These are phyloP conservation scores for Cantharellus cinnabarinus DNA, from an alignment of 768 basidiomycete species.

Conservation along the genomic window DNA sequence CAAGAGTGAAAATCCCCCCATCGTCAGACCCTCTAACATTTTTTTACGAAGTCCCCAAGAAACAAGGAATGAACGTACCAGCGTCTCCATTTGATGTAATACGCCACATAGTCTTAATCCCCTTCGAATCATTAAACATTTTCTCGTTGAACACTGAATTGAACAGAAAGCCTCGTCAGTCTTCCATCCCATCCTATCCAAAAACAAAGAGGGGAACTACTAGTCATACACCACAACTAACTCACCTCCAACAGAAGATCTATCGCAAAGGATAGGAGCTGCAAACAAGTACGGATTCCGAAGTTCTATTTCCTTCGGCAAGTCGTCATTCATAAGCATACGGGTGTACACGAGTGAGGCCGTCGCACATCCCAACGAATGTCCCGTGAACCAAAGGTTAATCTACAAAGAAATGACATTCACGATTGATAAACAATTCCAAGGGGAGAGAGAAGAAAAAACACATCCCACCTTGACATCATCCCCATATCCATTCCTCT, in stretches of 20 bases:
- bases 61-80: not conserved
- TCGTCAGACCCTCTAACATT: not conserved
- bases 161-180: not conserved
- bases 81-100: not conserved
- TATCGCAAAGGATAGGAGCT: slow-evolving; percentile 3
- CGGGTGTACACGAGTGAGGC: slow-evolving; percentile 4
- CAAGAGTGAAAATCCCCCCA: not conserved
- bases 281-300: slow-evolving; percentile 6
- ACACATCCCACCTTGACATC: not conserved
- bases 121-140: not conserved
- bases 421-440: not conserved
- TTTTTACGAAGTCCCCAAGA: not conserved
- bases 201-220: not conserved
- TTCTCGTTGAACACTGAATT: slow-evolving; percentile 5
- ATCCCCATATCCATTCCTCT: not conserved
- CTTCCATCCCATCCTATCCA: not conserved
- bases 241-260: slow-evolving; percentile 1
- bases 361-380: slow-evolving; percentile 5
- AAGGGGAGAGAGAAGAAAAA: not conserved
- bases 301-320: not conserved
- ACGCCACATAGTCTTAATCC: slow-evolving; percentile 2
- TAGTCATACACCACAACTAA: not conserved
- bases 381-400: not conserved
- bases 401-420: slow-evolving; percentile 2
- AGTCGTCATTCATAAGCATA: not conserved